These are phyloP conservation scores for Aureobasidium sp. DNA, from an alignment of 2,329 filamentous ascomycete species.

Conservation along the genomic window DNA sequence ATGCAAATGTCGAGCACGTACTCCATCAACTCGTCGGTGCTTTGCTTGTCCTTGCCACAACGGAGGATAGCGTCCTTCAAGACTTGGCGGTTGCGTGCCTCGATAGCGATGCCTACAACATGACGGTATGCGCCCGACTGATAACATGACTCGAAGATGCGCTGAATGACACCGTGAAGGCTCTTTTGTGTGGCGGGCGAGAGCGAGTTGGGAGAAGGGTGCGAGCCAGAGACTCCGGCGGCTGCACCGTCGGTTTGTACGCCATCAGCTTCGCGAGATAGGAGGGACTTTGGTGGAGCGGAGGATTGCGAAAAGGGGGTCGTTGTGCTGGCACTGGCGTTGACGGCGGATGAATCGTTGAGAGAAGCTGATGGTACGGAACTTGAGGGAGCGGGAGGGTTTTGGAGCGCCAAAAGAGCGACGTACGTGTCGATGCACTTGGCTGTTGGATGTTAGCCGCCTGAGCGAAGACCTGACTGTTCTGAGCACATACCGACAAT, in stretches of 20 bases:
- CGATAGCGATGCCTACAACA: slow-evolving; percentile 92
- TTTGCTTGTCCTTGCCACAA: slow-evolving; percentile 77
- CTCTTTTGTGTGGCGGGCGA: slow-evolving; percentile 68
- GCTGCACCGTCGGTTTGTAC: slow-evolving; percentile 48
- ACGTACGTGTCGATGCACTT: slow-evolving; percentile 99
- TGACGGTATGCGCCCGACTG: slow-evolving; percentile 81
- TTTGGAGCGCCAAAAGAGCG: slow-evolving; percentile 57
- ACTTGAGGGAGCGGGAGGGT: slow-evolving; percentile 42
- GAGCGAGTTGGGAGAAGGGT: slow-evolving; percentile 55
- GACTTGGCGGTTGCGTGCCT: slow-evolving; percentile 85
- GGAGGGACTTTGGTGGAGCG: slow-evolving; percentile 83
- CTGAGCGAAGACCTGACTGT: not conserved
- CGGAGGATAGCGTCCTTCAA: slow-evolving; percentile 79
- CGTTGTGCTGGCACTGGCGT: slow-evolving; percentile 55
- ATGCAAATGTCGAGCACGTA: slow-evolving; percentile 94
- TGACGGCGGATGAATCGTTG: slow-evolving; percentile 55
- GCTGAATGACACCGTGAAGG: slow-evolving; percentile 74
- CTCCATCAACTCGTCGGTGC: slow-evolving; percentile 87
- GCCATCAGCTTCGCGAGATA: slow-evolving; percentile 67
- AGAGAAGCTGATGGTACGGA: slow-evolving; percentile 35
- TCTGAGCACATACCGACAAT: slow-evolving; percentile 64
- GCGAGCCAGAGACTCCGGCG: slow-evolving; percentile 43
- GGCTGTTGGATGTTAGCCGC: slow-evolving; percentile 35
- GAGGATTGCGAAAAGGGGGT: slow-evolving; percentile 93
- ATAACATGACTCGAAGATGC: slow-evolving; percentile 85